These are phyloP conservation scores for Eragrostis curvula DNA, from an alignment of 176 grass and related monocot species.

Conservation along the genomic window DNA sequence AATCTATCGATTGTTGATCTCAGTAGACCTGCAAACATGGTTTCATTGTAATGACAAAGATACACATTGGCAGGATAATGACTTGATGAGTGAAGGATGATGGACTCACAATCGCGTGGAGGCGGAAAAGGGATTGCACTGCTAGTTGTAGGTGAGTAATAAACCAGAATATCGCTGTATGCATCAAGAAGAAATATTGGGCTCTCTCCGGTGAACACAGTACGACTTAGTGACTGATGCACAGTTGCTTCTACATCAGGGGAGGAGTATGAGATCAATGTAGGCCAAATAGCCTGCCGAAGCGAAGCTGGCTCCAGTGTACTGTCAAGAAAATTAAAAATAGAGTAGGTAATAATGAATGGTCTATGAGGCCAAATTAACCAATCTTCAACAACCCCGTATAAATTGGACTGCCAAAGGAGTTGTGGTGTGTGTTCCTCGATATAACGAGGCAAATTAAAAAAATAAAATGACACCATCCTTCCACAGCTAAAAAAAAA, in stretches of 20 bases:
- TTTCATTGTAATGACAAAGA: slow-evolving; percentile 30
- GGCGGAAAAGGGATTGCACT: slow-evolving; percentile 78
- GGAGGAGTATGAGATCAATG: slow-evolving; percentile 75
- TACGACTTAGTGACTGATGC: slow-evolving; percentile 69
- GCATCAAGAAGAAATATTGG: slow-evolving; percentile 94
- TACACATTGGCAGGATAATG: not conserved
- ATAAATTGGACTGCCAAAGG: slow-evolving; percentile 4
- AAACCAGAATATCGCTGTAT: slow-evolving; percentile 80
- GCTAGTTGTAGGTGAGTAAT: slow-evolving; percentile 75
- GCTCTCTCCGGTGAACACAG: slow-evolving; percentile 70
- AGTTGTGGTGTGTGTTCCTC: not conserved
- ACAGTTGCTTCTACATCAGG: slow-evolving; percentile 73
- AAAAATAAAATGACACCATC: slow-evolving; percentile 17
- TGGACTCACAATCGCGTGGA: slow-evolving; percentile 77
- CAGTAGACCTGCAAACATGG: slow-evolving; percentile 63
- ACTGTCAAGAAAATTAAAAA: slow-evolving; percentile 65
- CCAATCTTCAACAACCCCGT: slow-evolving; percentile 1
- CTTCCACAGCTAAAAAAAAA: slow-evolving; percentile 12
- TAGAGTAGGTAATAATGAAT: slow-evolving; percentile 27
- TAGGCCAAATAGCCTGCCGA: slow-evolving; percentile 79
- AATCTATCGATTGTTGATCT: slow-evolving; percentile 68
- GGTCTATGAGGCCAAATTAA: slow-evolving; percentile 2
- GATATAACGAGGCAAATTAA: not conserved
- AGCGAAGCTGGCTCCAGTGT: slow-evolving; percentile 74
- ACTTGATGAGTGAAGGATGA: not conserved